Evolutionary conservation across 78 protist genomes (phyloP).

Genomic region (Corallochytrium limacisporum): DNA sequence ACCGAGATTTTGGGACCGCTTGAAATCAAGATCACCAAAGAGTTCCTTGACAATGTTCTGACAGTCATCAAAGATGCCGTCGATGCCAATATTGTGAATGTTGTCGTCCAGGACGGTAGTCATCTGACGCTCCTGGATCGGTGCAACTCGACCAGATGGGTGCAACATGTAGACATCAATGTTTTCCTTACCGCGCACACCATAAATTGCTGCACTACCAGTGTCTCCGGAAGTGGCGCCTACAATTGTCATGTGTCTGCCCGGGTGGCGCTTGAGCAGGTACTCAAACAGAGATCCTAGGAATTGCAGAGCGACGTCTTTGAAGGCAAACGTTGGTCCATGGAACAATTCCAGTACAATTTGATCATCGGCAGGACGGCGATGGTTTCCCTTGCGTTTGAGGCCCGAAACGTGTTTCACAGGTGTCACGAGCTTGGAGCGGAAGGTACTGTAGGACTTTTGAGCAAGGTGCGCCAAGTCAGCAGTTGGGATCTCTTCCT

Average conservation of each 20-base stretch:
- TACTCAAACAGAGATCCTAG: slow-evolving; percentile 45
- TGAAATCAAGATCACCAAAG: slow-evolving; percentile 25
- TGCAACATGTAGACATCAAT: slow-evolving; percentile 43
- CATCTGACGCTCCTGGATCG: slow-evolving; percentile 43
- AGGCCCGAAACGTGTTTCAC: neutral
- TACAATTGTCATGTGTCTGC: slow-evolving; percentile 27
- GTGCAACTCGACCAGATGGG: slow-evolving; percentile 31
- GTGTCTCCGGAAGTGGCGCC: slow-evolving; percentile 77
- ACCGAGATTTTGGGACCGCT: slow-evolving; percentile 5
- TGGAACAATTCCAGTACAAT: slow-evolving; percentile 48
- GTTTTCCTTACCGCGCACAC: slow-evolving; percentile 28
- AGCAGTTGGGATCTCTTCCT: neutral
- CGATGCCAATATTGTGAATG: slow-evolving; percentile 32
- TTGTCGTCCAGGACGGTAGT: slow-evolving; percentile 38
- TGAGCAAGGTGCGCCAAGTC: neutral
- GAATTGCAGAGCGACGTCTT: slow-evolving; percentile 69
- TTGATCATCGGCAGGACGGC: neutral
- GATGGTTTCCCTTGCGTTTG: neutral
- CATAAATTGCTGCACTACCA: slow-evolving; percentile 58
- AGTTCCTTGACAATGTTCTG: slow-evolving; percentile 33
- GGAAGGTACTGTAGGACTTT: neutral
- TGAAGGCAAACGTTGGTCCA: slow-evolving; percentile 66
- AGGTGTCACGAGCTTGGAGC: neutral
- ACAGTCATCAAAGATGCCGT: slow-evolving; percentile 44
- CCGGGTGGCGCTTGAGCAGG: neutral